Base-by-base conservation (phyloP, 2,329 filamentous ascomycete species). In the Apiospora phragmitis region DNA sequence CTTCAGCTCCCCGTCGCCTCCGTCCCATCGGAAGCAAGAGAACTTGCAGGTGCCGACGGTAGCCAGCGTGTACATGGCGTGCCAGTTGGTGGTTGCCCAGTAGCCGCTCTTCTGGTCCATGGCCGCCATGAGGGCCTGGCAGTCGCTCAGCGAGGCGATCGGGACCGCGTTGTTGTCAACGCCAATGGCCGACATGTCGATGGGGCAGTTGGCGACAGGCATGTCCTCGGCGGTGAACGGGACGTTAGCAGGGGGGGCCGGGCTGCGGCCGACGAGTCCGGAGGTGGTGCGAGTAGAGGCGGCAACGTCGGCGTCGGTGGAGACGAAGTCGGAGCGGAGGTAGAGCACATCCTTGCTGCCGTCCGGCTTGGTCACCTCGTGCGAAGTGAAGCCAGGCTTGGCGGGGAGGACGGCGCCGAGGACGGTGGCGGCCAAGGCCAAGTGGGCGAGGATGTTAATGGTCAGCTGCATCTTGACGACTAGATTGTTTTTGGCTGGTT, bases 291-390 rank as follows among this genome's bases (percentile, higher is more conserved):
- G 42, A 43, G 14, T 12, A 14, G 12, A 43, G 41, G 21, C 21
- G 29, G 29, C 29, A 14, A 4, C 24, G 5, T 1, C 8, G 24
- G 4, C 8, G 16, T n/a, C 18, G 18, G 45, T 24, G 16, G 18
- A 8, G 16, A 68, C 41, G 5, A 47, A 45, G 66, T 49, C 41
- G 38, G 67, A 66, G 38, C 69, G 47, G n/a, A 49, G 59, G 26
- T 47, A 68, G 24, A 70, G 41, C 21, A 59, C 68, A 7, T 42
- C 41, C 11, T 49, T 70, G 41, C 38, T 65, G 21, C 69, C 66
- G 35, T 70, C 45, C 7, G 47, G 38, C 66, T 49, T 70, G 49
- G 41, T 68, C 18, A 65, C n/a, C 38, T 62, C 49, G 45, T 68
- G 49, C 35, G 69, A 59, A 21, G 41, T 65, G 26, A 35, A 70